These are phyloP conservation scores for Boletus reticulatus DNA, from an alignment of 768 basidiomycete genomes.

Conservation along the genomic window DNA sequence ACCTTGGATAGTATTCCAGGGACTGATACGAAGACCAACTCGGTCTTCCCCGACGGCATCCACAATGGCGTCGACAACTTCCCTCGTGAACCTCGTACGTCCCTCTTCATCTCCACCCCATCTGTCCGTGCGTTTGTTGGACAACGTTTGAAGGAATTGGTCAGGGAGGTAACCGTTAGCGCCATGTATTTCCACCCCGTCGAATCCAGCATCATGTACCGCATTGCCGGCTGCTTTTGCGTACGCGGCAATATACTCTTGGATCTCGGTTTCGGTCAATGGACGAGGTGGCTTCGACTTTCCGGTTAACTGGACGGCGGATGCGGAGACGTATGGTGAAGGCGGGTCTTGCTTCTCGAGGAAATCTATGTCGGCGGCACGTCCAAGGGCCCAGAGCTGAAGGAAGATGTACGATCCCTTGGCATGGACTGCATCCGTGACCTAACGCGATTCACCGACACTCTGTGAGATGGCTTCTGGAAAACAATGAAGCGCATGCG, in stretches of 20 bases:
- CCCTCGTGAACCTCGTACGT: constrained; percentile 44
- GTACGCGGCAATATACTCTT: constrained; percentile 29
- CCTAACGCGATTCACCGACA: too few species aligned
- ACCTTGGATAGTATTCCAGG: constrained; percentile 38
- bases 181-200: constrained; percentile 40
- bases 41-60: constrained; percentile 43
- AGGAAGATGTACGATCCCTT: neutral
- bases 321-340: constrained; percentile 35
- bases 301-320: constrained; percentile 25
- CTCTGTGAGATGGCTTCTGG: too few species aligned
- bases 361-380: constrained; percentile 35
- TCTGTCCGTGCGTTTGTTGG: constrained; percentile 48
- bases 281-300: constrained; percentile 14
- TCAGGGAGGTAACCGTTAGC: constrained; percentile 50
- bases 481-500: too few species aligned
- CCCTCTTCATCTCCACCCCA: constrained; percentile 65
- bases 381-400: constrained; percentile 44
- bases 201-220: constrained; percentile 8
- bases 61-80: constrained; percentile 32
- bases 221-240: constrained; percentile 33
- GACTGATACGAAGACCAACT: constrained; percentile 43
- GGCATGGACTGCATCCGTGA: neutral
- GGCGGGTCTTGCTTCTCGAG: constrained; percentile 36
- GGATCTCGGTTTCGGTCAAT: constrained; percentile 31
- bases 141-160: constrained; percentile 44